Evolutionary conservation across 306 rosid genomes (phyloP), one percentile per base, ranked within the genome.

Genomic region (Corylus heterophylla): DNA sequence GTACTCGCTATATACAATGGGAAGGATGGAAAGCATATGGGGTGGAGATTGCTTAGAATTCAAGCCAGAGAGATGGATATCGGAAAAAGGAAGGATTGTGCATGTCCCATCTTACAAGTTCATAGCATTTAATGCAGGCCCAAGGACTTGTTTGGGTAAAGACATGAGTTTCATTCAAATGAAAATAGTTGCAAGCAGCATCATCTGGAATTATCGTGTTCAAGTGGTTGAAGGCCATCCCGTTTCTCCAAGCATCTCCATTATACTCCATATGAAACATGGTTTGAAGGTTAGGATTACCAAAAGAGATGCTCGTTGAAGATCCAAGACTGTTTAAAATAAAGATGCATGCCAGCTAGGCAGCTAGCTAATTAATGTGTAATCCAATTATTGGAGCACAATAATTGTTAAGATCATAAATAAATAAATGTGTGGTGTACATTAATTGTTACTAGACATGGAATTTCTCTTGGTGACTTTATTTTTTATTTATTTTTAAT

Each of bases 61-160:
- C 76, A 86, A 80, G 78, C 85, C 89, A 3, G 85, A 80, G 85
- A 69, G 89, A 31, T 86, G 89, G 89, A 80, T 86, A 8, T 61
- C 81, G 0, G 80, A 74, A 17, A 10, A 12, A 37, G 83, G 76
- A 7, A 16, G 58, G 8, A 37, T 80, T 0, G 52, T 77, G 12
- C 59, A 78, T 18, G 81, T 77, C 2, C 81, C 89, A 1, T 75
- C 87, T 10, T 76, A 74, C 61, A 86, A 83, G 63, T 86, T 80
- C 61, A 22, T 62, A 2, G 74, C 80, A 3, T 86, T 80, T 49
- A 83, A 83, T 47, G 61, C 81, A 0, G 86, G 89, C 1, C 84
- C 86, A 0, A 76, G 84, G 69, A 73, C 80, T 58, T 86, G 86
- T 62, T 37, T 79, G 25, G 86, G 83, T 1, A 86, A 82, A 54